Base-by-base conservation (phyloP, 23 red algal species). In the Gracilaria vermiculophylla region DNA sequence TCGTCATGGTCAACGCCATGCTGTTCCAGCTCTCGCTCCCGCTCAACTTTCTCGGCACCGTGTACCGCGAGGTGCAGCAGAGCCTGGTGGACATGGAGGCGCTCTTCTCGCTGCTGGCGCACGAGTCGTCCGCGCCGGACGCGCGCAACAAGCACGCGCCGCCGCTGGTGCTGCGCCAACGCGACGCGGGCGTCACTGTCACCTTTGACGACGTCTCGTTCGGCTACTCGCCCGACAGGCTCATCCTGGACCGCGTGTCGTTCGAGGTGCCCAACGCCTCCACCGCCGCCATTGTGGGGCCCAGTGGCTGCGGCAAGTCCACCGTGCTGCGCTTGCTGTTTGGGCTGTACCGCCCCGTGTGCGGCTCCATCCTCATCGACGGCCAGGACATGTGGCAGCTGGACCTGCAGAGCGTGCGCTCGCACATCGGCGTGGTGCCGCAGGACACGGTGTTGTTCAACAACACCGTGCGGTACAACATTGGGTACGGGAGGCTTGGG, bases 371-470 rank as follows among this genome's bases (percentile, higher is more conserved):
- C 31, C 55, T 87, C 31, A 85, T 99, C 23, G 94, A 99, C 45
- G 97, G 92, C 10, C 93, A 99, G 90, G 92, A 95, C 61, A 95
- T 99, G 69, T 80, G 74, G 64, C 65, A 90, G 31, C 53, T 95
- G 47, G 78, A 79, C 40, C 23, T 92, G 40, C 43, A 94, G 40
- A 92, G 87, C 44, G 84, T 99, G 55, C 80, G 92, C 24, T 41
- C 45, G 4, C 66, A 66, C 41, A 91, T 99, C 29, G 97, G 93
- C 5, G 94, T 99, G 11, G 91, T 99, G 8, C 92, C 97, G 8
- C 97, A 99, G 76, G 97, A 99, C 27, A 95, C 93, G 21, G 97
- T 99, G 3, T 60, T 99, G 43, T 99, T 99, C 60, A 99, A 99
- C 61, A 94, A 94, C 21, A 85, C 89, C 35, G 76, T 99, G 12